Percentiles rank a stretch among this genome's conserved stretches.
phyloP scores from a whole-genome alignment of 1,284 basidiomycete species.

The Thecaphora frezii region DNA sequence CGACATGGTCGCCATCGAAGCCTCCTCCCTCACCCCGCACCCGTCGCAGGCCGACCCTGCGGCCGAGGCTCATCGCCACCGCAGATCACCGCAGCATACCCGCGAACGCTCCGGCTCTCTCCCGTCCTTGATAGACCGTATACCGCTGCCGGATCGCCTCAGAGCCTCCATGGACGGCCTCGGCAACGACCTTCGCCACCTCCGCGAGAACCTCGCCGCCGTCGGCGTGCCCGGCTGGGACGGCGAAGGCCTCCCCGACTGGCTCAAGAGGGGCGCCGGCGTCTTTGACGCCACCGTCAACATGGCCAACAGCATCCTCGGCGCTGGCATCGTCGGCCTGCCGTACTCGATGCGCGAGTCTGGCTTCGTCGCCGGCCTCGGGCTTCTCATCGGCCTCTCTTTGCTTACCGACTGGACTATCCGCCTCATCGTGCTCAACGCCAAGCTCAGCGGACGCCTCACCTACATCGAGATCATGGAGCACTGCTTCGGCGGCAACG shows the following conservation, averaged over 20 bases:
- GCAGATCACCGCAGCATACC: neutral
- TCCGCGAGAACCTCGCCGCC: constrained; percentile 26
- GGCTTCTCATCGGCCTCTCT: constrained; percentile 78
- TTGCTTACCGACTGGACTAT: constrained; percentile 97
- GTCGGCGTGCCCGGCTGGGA: constrained; percentile 61
- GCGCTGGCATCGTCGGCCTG: constrained; percentile 73
- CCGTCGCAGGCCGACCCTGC: neutral
- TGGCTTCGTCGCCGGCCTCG: constrained; percentile 82
- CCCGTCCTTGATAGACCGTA: constrained; percentile 26
- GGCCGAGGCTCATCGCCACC: neutral
- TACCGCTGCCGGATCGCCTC: constrained; percentile 13
- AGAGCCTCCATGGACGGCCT: constrained; percentile 41
- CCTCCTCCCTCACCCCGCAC: constrained; percentile 23
- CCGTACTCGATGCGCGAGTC: constrained; percentile 91
- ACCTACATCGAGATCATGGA: constrained; percentile 97
- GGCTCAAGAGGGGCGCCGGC: constrained; percentile 68
- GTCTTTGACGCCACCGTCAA: constrained; percentile 83
- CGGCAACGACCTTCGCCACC: constrained; percentile 41
- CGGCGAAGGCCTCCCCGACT: constrained; percentile 57
- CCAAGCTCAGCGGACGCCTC: constrained; percentile 86
- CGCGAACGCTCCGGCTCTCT: neutral
- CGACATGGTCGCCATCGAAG: constrained; percentile 21
- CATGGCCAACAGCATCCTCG: constrained; percentile 95
- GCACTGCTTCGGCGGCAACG: constrained; percentile 78
- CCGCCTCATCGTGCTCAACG: constrained; percentile 83